phyloP scores from a whole-genome alignment of 148 eudicot species.

The Nyssa sinensis region DNA sequence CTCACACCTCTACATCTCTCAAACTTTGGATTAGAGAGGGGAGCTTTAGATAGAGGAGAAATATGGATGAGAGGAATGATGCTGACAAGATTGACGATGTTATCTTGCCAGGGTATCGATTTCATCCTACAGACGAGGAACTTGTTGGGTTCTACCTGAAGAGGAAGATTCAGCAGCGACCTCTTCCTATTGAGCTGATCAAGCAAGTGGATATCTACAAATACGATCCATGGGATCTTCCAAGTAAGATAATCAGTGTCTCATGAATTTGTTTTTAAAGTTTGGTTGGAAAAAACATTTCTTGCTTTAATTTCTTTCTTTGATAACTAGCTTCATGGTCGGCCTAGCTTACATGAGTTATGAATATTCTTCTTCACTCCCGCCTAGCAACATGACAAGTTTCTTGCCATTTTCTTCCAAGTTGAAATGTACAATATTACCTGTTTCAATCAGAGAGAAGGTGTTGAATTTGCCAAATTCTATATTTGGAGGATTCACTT shows the following conservation, averaged over 20 bases:
- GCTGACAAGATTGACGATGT: constrained; percentile 46
- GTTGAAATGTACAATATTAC: not conserved
- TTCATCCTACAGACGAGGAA: constrained; percentile 76
- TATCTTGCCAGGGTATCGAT: constrained; percentile 65
- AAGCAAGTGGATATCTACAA: constrained; percentile 75
- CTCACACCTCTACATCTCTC: not conserved
- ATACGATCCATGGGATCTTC: constrained; percentile 79
- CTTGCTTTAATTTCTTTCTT: not conserved
- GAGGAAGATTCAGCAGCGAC: constrained; percentile 46
- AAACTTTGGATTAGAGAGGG: not conserved
- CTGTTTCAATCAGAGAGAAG: too few species aligned
- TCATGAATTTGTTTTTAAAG: not conserved
- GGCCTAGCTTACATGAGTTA: too few species aligned
- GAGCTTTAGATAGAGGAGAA: too few species aligned
- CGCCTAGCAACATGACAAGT: not conserved
- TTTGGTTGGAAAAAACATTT: too few species aligned
- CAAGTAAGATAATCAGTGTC: constrained; percentile 42
- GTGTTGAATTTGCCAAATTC: not conserved
- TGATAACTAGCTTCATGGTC: too few species aligned
- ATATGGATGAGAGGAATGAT: constrained; percentile 43
- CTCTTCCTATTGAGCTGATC: constrained; percentile 63
- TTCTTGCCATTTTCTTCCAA: not conserved
- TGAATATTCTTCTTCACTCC: not conserved
- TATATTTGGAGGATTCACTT: not conserved
- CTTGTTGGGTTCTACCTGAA: constrained; percentile 65